Evolutionary conservation across 2,329 filamentous ascomycete genomes (phyloP).

Genomic region (Verticillium nubilum): DNA sequence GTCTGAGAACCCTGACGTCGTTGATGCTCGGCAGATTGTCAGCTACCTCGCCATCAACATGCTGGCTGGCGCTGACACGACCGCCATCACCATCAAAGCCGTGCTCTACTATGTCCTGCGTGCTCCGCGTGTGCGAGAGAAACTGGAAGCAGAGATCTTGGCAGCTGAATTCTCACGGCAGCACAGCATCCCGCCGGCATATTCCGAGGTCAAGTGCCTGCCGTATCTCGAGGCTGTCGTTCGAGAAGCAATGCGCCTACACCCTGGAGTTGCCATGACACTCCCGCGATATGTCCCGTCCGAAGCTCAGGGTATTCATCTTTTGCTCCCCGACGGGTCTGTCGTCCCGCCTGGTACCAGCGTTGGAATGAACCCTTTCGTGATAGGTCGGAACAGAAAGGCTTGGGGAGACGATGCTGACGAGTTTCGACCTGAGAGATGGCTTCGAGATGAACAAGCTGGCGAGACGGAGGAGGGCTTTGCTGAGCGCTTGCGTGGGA

Average conservation of each 20-base stretch:
- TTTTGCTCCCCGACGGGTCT: constrained; percentile 39
- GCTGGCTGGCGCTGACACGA: constrained; percentile 55
- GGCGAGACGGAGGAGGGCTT: constrained; percentile 44
- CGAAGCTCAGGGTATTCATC: constrained; percentile 18
- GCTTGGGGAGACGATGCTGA: constrained; percentile 48
- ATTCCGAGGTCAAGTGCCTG: constrained; percentile 41
- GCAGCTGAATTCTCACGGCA: constrained; percentile 23
- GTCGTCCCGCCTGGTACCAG: constrained; percentile 46
- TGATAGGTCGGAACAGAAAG: constrained; percentile 40
- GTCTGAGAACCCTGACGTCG: constrained; percentile 20
- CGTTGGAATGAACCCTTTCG: constrained; percentile 50
- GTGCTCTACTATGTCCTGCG: constrained; percentile 47
- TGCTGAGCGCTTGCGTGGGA: background rate
- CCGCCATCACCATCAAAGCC: constrained; percentile 53
- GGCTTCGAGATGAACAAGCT: constrained; percentile 41
- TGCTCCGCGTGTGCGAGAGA: constrained; percentile 32
- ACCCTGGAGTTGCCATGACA: constrained; percentile 44
- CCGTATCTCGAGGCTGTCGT: constrained; percentile 52
- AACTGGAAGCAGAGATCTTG: constrained; percentile 37
- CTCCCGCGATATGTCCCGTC: constrained; percentile 40
- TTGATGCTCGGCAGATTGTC: background rate
- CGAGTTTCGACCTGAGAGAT: constrained; percentile 47
- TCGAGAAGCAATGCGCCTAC: constrained; percentile 50
- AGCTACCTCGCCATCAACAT: constrained; percentile 8
- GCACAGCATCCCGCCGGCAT: constrained; percentile 24